Evolutionary conservation across 306 rosid genomes (phyloP).

Genomic region (Nissolia schottii): DNA sequence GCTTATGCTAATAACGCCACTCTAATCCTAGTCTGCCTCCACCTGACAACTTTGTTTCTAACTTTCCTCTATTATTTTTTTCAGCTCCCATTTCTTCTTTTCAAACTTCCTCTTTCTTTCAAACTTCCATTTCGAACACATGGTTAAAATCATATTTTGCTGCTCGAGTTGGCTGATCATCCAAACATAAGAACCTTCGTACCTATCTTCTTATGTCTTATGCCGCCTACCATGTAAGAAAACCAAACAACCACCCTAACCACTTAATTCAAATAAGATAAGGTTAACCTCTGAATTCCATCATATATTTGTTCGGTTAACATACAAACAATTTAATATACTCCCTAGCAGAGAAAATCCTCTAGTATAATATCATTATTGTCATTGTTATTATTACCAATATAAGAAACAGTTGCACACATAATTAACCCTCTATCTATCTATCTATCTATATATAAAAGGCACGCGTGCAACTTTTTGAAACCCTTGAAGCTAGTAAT

Average conservation of each 20-base stretch:
- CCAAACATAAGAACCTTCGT: neutral
- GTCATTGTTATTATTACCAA: neutral
- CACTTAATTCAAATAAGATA: neutral
- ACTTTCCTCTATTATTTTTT: neutral
- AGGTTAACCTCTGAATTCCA: neutral
- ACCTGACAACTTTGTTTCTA: neutral
- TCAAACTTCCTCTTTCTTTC: neutral
- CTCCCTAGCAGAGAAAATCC: too few relatives aligned
- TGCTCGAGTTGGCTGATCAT: neutral
- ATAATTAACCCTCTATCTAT: too few relatives aligned
- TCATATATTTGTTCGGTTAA: neutral
- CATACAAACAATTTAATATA: too few relatives aligned
- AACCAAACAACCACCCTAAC: too few relatives aligned
- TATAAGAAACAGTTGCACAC: too few relatives aligned
- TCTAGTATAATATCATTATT: too few relatives aligned
- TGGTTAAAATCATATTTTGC: neutral
- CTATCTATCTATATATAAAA: too few relatives aligned
- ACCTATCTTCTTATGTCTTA: neutral
- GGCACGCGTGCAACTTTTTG: neutral
- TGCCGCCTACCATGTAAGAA: neutral
- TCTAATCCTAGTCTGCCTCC: neutral
- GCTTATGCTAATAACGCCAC: neutral
- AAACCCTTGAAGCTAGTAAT: conserved; percentile 18
- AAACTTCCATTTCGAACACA: neutral
- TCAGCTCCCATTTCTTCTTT: too few relatives aligned